Evolutionary conservation across 768 basidiomycete species (phyloP), one percentile per base, ranked within the genome.

Genomic region (Steccherinum ochraceum): DNA sequence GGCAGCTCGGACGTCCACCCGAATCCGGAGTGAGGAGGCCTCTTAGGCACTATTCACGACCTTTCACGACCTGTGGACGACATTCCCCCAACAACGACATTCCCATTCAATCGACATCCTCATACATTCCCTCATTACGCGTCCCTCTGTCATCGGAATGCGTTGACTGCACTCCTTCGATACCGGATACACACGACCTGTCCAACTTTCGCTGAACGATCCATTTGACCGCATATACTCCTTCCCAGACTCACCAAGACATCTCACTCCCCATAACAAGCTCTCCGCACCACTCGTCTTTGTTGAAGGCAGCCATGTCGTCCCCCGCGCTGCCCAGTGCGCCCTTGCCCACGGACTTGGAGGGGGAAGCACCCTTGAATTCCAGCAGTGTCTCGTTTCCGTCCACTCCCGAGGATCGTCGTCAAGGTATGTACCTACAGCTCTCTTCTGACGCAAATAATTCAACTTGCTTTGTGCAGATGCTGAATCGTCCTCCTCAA

Each of bases 401-500:
- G n/a, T n/a, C 46, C 11, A 16, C 51, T 16, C 18, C n/a, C 24
- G 47, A 48, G 26, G 45, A 19, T 24, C 20, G n/a, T 44, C 18
- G 10, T 23, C 42, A 18, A 18, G 18, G 21, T 23, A 18, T 7
- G 44, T n/a, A 10, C 13, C 40, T 42, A 30, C 43, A 24, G 24
- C 40, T 19, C 10, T 12, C 46, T n/a, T 19, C 42, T 19, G 45
- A 45, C 46, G 24, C 11, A 46, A 46, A 16, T 24, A n/a, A 24
- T 5, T 24, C 24, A 7, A 16, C 43, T 45, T 16, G 19, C 12
- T 24, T 27, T 16, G 5, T 40, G 13, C 45, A 65, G 64, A 60
- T 11, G 55, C 61, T 3, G 55, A 50, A 5, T 61, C 65, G n/a
- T 58, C 63, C 1, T 58, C 47, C 11, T 69, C 71, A 2, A 66